Evolutionary conservation across 2,329 filamentous ascomycete species (phyloP).

Genomic region (Colletotrichum lupini): DNA sequence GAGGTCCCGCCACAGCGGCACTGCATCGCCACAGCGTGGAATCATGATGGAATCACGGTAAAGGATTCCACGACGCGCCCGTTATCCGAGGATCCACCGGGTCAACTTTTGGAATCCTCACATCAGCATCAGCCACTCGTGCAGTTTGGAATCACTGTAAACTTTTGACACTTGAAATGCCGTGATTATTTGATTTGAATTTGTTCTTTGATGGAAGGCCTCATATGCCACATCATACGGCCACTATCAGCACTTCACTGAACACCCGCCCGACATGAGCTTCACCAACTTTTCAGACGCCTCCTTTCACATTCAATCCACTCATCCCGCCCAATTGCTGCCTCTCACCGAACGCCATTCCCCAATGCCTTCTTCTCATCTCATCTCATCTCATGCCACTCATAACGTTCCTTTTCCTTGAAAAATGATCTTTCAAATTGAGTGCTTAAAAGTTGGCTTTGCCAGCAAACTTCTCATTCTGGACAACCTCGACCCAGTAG

Average conservation of each 20-base stretch:
- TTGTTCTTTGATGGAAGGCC: no score
- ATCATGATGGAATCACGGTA: slow-evolving; percentile 19
- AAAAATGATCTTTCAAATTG: fast-evolving
- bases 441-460: slow-evolving; percentile 62
- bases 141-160: not conserved
- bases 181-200: no score
- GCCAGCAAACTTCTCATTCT: slow-evolving; percentile 77
- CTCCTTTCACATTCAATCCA: not conserved
- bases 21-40: slow-evolving; percentile 24
- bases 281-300: not conserved
- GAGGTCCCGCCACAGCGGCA: slow-evolving; percentile 23
- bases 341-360: slow-evolving; percentile 7
- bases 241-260: no score
- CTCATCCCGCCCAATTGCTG: not conserved
- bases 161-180: no score
- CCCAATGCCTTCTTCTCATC: no score
- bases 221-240: no score
- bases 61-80: not conserved
- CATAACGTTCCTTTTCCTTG: not conserved
- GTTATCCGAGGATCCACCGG: not conserved
- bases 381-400: no score
- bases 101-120: not conserved
- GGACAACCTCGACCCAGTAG: slow-evolving; percentile 85
- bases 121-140: not conserved
- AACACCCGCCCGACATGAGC: not conserved